phyloP scores from a whole-genome alignment of 176 grass and related monocot species.

The Calamus simplicifolius region DNA sequence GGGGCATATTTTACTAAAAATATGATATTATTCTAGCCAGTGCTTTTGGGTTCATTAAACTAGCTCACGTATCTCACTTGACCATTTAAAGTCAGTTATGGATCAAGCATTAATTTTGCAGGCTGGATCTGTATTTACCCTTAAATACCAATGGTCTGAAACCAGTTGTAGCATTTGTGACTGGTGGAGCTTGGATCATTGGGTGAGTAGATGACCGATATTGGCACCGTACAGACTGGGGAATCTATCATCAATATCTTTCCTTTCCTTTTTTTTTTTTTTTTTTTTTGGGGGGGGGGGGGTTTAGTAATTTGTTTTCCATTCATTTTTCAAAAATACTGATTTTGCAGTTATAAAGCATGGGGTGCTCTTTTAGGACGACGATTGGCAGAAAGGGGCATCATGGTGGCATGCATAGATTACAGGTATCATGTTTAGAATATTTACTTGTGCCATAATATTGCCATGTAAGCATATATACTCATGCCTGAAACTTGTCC shows the following conservation, averaged over 20 bases:
- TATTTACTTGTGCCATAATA: too few relatives aligned
- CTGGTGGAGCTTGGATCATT: constrained; percentile 95
- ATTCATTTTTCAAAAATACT: background rate
- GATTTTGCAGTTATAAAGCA: constrained; percentile 72
- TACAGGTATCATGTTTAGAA: constrained; percentile 50
- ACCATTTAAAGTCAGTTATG: too few relatives aligned
- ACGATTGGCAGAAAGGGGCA: constrained; percentile 89
- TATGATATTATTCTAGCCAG: too few relatives aligned
- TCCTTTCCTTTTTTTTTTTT: too few relatives aligned
- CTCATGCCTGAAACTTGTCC: background rate
- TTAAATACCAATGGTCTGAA: constrained; percentile 25
- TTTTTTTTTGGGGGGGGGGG: too few relatives aligned
- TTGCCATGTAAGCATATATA: background rate
- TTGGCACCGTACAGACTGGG: too few relatives aligned
- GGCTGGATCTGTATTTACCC: constrained; percentile 93
- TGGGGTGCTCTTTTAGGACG: constrained; percentile 96
- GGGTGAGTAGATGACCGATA: constrained; percentile 55
- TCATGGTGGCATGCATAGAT: constrained; percentile 91
- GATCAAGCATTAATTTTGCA: constrained; percentile 16
- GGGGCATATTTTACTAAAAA: background rate
- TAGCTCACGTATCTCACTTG: too few relatives aligned
- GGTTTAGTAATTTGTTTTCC: too few relatives aligned
- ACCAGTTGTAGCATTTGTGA: constrained; percentile 73
- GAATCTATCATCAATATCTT: too few relatives aligned
- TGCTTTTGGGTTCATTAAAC: too few relatives aligned